Evolutionary conservation across 78 protist genomes (phyloP), one percentile per base, ranked within the genome.

Genomic region (Polysphondylium violaceum): DNA sequence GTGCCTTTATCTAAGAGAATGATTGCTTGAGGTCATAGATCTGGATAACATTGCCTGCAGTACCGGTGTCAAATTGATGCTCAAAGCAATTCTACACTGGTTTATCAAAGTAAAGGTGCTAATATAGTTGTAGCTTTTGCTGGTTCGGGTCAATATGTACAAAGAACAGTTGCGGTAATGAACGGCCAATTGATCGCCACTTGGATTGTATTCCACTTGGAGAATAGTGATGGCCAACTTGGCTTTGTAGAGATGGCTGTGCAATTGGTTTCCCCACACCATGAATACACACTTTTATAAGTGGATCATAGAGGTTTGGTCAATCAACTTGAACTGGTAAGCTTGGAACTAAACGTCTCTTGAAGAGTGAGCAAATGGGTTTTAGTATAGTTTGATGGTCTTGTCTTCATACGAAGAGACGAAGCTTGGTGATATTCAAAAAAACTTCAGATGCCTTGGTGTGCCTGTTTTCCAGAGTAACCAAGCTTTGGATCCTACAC

Each of bases 401-500:
- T 81, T 47, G 41, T 81, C 89, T 41, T 81, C 89, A 17, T 76
- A 81, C 9, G 33, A 12, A 5, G 89, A 81, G 5, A 65, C 23
- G 3, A 41, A 0, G 35, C 33, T 35, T 44, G 25, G 19, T 29
- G 16, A 5, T 81, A 81, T 8, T 81, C 78, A 40, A 81, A 50
- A n/a, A 38, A 3, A 4, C 1, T 81, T 27, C 44, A 50, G 29
- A 68, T 76, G 27, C 89, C 89, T 81, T 81, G 89, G 11, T 55
- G 76, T 9, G 36, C 56, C 68, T 65, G 77, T 11, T 33, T 55
- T 4, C 11, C 27, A 8, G 74, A 27, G 21, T 56, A 38, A 38
- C 89, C 89, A 36, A 81, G 51, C 63, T 81, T 67, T 40, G 89
- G 89, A 63, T 81, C 89, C 89, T 77, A 81, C 12, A 81, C 40